A percentile compares a stretch with the other conserved stretches of the same genome.
Evolutionary conservation across 108 stramenopile species (phyloP).

Genomic region (Poteriospumella lacustris): DNA sequence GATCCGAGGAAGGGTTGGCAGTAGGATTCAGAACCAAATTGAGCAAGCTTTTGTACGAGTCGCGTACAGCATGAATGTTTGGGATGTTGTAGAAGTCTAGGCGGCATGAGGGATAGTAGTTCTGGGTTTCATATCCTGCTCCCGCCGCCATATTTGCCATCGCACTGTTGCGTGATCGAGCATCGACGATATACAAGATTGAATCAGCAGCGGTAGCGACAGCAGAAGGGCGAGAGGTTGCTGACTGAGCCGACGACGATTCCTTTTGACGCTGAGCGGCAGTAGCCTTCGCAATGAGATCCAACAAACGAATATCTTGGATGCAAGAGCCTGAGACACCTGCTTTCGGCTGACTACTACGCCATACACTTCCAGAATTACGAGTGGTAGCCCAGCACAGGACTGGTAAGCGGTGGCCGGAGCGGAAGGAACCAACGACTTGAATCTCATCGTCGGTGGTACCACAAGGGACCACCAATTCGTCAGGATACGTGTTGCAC

Average conservation of each 20-base stretch:
- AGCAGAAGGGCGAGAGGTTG: too few species aligned
- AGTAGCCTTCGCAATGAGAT: conserved; percentile 43
- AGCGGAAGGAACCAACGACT: conserved; percentile 64
- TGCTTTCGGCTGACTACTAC: conserved; percentile 89
- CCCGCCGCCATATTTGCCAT: conserved; percentile 55
- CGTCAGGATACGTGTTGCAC: conserved; percentile 74
- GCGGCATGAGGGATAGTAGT: conserved; percentile 41
- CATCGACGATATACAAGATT: conserved; percentile 55
- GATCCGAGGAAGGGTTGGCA: neutral
- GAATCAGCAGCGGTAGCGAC: conserved; percentile 3
- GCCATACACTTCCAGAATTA: conserved; percentile 73
- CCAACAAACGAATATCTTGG: conserved; percentile 72
- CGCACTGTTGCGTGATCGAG: conserved; percentile 51
- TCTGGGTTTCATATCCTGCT: conserved; percentile 47
- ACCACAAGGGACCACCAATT: conserved; percentile 75
- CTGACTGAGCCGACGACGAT: neutral
- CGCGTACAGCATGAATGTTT: conserved; percentile 59
- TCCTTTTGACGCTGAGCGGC: neutral
- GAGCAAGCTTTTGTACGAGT: neutral
- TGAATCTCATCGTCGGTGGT: conserved; percentile 44
- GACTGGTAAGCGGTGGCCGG: conserved; percentile 76
- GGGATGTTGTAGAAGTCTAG: conserved; percentile 54
- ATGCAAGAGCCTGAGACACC: conserved; percentile 77
- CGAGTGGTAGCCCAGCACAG: conserved; percentile 71
- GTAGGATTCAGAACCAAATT: neutral